These are phyloP conservation scores for Neotropicomus parvogracilis DNA, from an alignment of 1,284 basidiomycete species.

Conservation along the genomic window DNA sequence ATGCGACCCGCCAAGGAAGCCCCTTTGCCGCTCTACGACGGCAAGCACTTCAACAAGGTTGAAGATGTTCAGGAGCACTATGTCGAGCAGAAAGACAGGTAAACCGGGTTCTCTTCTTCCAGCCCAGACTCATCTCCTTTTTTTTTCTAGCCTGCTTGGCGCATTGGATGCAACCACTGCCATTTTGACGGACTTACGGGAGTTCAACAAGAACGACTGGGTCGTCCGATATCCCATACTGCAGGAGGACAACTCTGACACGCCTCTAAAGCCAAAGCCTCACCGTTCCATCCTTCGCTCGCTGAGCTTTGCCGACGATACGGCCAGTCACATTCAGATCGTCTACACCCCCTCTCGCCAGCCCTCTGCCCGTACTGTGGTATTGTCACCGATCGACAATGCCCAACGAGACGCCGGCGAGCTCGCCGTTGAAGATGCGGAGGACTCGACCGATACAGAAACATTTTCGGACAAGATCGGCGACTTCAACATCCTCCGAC, in stretches of 20 bases:
- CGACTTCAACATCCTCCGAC: constrained; percentile 82
- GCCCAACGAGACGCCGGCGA: constrained; percentile 36
- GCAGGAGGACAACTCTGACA: constrained; percentile 24
- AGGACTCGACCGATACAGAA: constrained; percentile 39
- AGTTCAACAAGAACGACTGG: constrained; percentile 86
- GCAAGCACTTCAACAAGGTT: constrained; percentile 48
- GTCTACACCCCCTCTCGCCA: constrained; percentile 49
- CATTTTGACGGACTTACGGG: constrained; percentile 69
- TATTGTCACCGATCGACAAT: constrained; percentile 52
- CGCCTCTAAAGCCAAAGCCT: constrained; percentile 31
- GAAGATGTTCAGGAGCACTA: constrained; percentile 74
- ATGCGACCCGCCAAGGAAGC: constrained; percentile 20
- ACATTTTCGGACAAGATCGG: constrained; percentile 41
- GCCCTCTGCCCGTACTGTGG: constrained; percentile 53
- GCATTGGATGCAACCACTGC: constrained; percentile 71
- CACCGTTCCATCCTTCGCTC: constrained; percentile 56
- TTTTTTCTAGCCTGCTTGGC: constrained; percentile 59
- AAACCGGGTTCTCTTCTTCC: constrained; percentile 21
- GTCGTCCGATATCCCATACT: constrained; percentile 83
- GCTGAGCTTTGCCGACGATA: constrained; percentile 81
- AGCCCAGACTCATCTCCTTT: constrained; percentile 5
- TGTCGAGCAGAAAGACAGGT: constrained; percentile 69
- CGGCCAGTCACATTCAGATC: constrained; percentile 63
- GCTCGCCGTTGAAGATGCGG: constrained; percentile 31
- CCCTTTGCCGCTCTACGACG: constrained; percentile 12